Conservation (phyloP, 1,284 basidiomycete genomes). For the Sporisorium graminicola region DNA sequence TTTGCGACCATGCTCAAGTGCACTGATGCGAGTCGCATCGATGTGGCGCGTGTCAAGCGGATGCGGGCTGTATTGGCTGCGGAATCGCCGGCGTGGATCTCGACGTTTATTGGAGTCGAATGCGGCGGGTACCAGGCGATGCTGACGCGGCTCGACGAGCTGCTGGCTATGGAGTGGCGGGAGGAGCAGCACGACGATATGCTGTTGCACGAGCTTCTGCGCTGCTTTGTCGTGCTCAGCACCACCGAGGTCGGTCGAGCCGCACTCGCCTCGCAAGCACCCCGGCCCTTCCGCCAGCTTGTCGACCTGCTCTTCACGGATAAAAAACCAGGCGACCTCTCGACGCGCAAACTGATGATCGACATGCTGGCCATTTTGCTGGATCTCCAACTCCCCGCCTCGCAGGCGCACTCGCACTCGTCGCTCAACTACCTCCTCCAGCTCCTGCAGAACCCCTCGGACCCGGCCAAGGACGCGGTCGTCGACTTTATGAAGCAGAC, state of each 20-base stretch:
- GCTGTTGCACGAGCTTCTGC: slow-evolving; percentile 88
- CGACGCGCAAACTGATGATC: slow-evolving; percentile 87
- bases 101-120: slow-evolving; percentile 80
- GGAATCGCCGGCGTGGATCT: slow-evolving; percentile 80
- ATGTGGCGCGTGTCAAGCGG: slow-evolving; percentile 49
- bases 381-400: slow-evolving; percentile 61
- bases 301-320: slow-evolving; percentile 89
- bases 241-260: slow-evolving; percentile 80
- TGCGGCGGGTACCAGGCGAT: slow-evolving; percentile 86
- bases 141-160: slow-evolving; percentile 86
- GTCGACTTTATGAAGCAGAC: slow-evolving; percentile 85
- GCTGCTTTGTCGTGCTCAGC: slow-evolving; percentile 91
- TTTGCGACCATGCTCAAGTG: slow-evolving; percentile 59
- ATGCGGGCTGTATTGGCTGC: slow-evolving; percentile 64
- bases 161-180: slow-evolving; percentile 95
- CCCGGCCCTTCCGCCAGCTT: slow-evolving; percentile 86
- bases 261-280: slow-evolving; percentile 84
- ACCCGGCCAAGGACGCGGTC: slow-evolving; percentile 55
- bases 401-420: slow-evolving; percentile 30
- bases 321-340: slow-evolving; percentile 94
- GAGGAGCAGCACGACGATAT: slow-evolving; percentile 99
- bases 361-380: slow-evolving; percentile 77
- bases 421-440: slow-evolving; percentile 55
- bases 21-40: slow-evolving; percentile 45
- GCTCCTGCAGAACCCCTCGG: slow-evolving; percentile 57